These are phyloP conservation scores for Hyaloscypha hepaticicola DNA, from an alignment of 495 filamentous ascomycete species.

Conservation along the genomic window DNA sequence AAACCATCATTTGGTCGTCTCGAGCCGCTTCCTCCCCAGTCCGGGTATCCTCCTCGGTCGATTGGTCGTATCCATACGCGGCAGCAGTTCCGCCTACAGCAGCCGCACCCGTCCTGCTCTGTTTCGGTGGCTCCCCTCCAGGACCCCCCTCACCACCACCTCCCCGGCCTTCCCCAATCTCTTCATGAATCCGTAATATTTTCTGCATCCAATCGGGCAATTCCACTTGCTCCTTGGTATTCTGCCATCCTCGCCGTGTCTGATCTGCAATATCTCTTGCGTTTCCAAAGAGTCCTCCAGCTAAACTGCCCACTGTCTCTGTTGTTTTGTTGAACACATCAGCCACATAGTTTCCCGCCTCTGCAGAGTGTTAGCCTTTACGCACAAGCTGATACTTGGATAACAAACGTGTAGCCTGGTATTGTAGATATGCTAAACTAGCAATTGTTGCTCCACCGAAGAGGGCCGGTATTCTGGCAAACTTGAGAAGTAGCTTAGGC, in stretches of 20 bases:
- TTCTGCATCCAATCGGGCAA: constrained; percentile 85
- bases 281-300: constrained; percentile 63
- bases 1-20: constrained; percentile 99
- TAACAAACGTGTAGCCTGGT: constrained; percentile 84
- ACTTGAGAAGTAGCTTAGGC: constrained; percentile 87
- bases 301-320: constrained; percentile 64
- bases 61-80: constrained; percentile 74
- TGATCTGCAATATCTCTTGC: constrained; percentile 74
- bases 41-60: constrained; percentile 63
- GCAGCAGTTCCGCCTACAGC: constrained; percentile 61
- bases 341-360: constrained; percentile 86
- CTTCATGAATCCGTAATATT: constrained; percentile 61
- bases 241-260: constrained; percentile 76
- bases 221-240: constrained; percentile 74
- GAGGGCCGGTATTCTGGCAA: constrained; percentile 81
- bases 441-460: constrained; percentile 87
- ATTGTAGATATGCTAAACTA: constrained; percentile 87
- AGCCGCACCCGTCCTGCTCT: constrained; percentile 60
- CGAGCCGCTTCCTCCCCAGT: constrained; percentile 59
- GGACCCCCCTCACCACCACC: constrained; percentile 46
- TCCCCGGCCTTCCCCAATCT: constrained; percentile 38
- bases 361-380: constrained; percentile 39
- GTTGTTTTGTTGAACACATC: constrained; percentile 72
- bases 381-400: not conserved
- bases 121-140: constrained; percentile 53